Base-by-base conservation (phyloP, 495 filamentous ascomycete genomes). In the Talaromyces wortmannii region DNA sequence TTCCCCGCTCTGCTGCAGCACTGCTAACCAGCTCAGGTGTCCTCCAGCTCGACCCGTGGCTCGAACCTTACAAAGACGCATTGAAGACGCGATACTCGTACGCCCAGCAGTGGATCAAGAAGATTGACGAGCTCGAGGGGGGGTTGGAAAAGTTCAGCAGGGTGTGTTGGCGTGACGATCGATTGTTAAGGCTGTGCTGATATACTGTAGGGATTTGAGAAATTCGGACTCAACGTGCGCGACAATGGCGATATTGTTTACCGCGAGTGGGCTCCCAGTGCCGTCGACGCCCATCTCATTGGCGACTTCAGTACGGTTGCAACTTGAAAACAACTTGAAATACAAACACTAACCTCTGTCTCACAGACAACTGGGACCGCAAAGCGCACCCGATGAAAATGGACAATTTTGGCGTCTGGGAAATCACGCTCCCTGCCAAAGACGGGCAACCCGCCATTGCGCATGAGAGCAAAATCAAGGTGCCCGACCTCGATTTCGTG, bases 231-330 rank as follows among this genome's bases (percentile, higher is more conserved):
- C 67, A 87, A 87, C 63, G 82, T 88, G 52, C 76, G 83, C 59
- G 77, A 84, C 10, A 86, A 96, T 62, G 86, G 88, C 60, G 90
- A 92, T 67, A 90, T 98, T 61, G 78, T 74, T 45, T 98, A 98
- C 72, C 83, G 89, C 60, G 94, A 98, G 82, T 98, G 94, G 94
- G 94, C 94, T 2, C 92, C 94, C 48, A 92, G 89, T 74, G 92
- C 90, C 50, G 69, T 83, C 17, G 71, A 86, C 61, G 94, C 94
- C 16, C 85, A 86, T 57, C 78, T 98, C n/a, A 87, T 97, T 57
- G 94, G 94, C 52, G 94, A 97, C 56, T 98, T 97, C 76, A 98
- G 91, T 96, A 78, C 50, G 80, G n/a, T n/a, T n/a, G n/a, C n/a
- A n/a, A n/a, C n/a, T n/a, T n/a, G n/a, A n/a, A n/a, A n/a, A n/a